phyloP scores from a whole-genome alignment of 345 rosid species.

The Erodium maritimum region DNA sequence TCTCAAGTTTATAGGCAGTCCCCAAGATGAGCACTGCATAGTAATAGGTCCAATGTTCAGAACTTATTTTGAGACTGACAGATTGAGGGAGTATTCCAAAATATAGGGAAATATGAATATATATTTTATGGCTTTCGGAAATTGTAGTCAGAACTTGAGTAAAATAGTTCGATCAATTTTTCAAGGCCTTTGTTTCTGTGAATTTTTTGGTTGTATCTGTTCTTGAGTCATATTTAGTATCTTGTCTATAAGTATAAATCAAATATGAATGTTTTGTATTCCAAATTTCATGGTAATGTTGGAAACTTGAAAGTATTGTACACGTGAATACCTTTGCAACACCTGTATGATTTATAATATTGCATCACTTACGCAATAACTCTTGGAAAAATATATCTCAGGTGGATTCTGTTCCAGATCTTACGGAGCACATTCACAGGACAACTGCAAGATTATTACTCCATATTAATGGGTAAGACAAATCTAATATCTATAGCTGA shows the following conservation, averaged over 20 bases:
- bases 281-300: background rate
- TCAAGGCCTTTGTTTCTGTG: background rate
- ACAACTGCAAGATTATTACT: slow-evolving; percentile 82
- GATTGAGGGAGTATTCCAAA: too few relatives aligned
- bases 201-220: background rate
- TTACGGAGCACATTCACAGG: slow-evolving; percentile 64
- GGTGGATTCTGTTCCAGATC: slow-evolving; percentile 89
- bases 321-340: background rate
- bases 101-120: too few relatives aligned
- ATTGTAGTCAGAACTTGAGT: too few relatives aligned
- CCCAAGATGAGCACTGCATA: too few relatives aligned
- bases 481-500: background rate
- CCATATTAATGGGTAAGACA: slow-evolving; percentile 80
- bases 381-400: slow-evolving; percentile 16
- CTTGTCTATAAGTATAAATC: background rate
- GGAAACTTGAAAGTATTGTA: background rate
- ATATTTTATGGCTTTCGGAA: too few relatives aligned
- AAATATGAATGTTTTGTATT: background rate
- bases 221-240: background rate
- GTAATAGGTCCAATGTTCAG: too few relatives aligned
- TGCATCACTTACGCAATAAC: background rate
- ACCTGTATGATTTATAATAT: background rate
- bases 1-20: too few relatives aligned
- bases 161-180: too few relatives aligned
- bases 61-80: too few relatives aligned